phyloP scores from a whole-genome alignment of 2,329 filamentous ascomycete species.

The Rutstroemia sp. region DNA sequence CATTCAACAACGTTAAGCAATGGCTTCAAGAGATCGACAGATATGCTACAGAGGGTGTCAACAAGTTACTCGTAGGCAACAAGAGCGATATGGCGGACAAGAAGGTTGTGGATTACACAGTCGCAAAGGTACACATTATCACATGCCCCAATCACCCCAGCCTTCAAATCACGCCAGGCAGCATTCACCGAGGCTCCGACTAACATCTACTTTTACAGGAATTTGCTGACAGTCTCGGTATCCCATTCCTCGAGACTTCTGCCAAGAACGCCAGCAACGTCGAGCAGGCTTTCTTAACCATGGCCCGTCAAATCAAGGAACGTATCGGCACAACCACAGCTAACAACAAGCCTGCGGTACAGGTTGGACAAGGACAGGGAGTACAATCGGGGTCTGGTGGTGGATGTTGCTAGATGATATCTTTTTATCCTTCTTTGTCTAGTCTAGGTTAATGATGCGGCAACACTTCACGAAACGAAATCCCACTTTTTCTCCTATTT shows the following conservation, averaged over 20 bases:
- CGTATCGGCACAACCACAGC: slow-evolving; percentile 94
- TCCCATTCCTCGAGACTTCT: slow-evolving; percentile 98
- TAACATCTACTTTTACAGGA: slow-evolving; percentile 51
- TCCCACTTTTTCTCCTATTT: slow-evolving; percentile 15
- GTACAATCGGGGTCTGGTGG: slow-evolving; percentile 80
- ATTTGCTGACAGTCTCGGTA: slow-evolving; percentile 96
- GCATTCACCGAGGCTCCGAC: slow-evolving; percentile 6
- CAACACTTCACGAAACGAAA: slow-evolving; percentile 18
- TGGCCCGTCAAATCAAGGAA: slow-evolving; percentile 99
- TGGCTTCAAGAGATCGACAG: slow-evolving; percentile 99
- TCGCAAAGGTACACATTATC: slow-evolving; percentile 74
- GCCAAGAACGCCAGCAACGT: slow-evolving; percentile 99
- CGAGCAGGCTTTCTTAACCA: slow-evolving; percentile 98
- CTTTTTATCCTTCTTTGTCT: slow-evolving; percentile 5
- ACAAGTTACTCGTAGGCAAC: slow-evolving; percentile 99
- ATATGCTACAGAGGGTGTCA: slow-evolving; percentile 97
- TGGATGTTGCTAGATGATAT: slow-evolving; percentile 73
- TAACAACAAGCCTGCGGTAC: slow-evolving; percentile 97
- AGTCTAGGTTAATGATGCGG: slow-evolving; percentile 11
- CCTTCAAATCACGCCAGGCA: slow-evolving; percentile 7
- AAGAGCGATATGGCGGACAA: slow-evolving; percentile 99
- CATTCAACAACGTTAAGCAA: slow-evolving; percentile 99
- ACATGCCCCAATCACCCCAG: slow-evolving; percentile 23
- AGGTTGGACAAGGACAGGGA: slow-evolving; percentile 90
- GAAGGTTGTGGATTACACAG: slow-evolving; percentile 99